Percentiles rank a stretch among this genome's conserved stretches.
These are phyloP conservation scores for Silene noctiflora DNA, from an alignment of 179 eudicot species.

Conservation along the genomic window DNA sequence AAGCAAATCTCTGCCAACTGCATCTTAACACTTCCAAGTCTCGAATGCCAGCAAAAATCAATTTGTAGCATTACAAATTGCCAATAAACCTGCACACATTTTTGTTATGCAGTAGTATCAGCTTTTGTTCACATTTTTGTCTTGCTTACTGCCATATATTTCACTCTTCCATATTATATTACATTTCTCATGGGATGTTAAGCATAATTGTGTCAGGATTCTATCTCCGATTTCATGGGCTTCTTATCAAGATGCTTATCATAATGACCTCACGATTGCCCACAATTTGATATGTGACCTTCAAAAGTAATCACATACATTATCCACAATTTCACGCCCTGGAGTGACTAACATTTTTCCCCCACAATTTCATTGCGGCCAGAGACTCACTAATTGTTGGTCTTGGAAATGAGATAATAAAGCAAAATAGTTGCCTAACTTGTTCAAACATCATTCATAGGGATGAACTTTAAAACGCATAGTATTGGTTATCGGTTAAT, in stretches of 20 bases:
- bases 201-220: background rate
- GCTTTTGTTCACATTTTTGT: conserved; percentile 25
- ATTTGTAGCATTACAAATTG: conserved; percentile 49
- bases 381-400: background rate
- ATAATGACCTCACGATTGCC: background rate
- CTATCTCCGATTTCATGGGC: background rate
- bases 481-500: background rate
- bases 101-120: conserved; percentile 43
- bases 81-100: conserved; percentile 79
- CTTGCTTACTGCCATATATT: conserved; percentile 13
- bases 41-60: conserved; percentile 52
- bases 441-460: too few species aligned
- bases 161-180: conserved; percentile 6
- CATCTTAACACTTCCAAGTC: conserved; percentile 53
- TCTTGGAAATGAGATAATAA: background rate
- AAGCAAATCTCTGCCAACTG: conserved; percentile 61
- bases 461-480: background rate
- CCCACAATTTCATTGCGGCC: background rate
- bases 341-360: background rate
- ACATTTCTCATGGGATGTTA: conserved; percentile 5
- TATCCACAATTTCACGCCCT: background rate
- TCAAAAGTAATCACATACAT: background rate
- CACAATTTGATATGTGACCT: conserved; percentile 1
- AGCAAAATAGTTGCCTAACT: too few species aligned
- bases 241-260: conserved; percentile 1